phyloP scores from a whole-genome alignment of 768 basidiomycete species.

The Kwoniella sp. region DNA sequence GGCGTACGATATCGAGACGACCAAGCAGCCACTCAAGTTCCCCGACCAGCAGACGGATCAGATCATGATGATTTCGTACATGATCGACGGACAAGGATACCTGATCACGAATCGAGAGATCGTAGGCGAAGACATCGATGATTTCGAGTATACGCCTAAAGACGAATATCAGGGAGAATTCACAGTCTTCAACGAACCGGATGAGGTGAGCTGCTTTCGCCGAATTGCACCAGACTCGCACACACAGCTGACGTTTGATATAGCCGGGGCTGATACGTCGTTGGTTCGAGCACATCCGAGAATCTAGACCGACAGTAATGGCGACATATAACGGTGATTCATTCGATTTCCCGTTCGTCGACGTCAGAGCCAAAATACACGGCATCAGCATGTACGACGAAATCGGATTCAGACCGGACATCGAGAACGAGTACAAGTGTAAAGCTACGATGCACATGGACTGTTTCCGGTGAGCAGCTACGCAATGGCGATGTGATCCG shows the following conservation, averaged over 20 bases:
- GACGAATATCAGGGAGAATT: constrained; percentile 98
- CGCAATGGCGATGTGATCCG: not conserved
- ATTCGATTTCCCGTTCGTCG: constrained; percentile 98
- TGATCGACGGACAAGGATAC: constrained; percentile 92
- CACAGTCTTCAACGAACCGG: constrained; percentile 87
- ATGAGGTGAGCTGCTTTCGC: constrained; percentile 69
- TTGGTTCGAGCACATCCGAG: constrained; percentile 92
- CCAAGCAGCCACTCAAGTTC: constrained; percentile 99
- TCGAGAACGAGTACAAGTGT: constrained; percentile 93
- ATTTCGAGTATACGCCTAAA: constrained; percentile 98
- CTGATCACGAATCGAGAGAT: constrained; percentile 98
- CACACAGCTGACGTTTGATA: not conserved
- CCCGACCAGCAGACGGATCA: constrained; percentile 94
- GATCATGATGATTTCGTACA: constrained; percentile 99
- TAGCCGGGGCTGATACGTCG: constrained; percentile 78
- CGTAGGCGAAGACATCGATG: constrained; percentile 93
- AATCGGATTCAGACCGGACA: constrained; percentile 87
- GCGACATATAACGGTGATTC: constrained; percentile 99
- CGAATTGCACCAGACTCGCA: not conserved
- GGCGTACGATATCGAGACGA: constrained; percentile 99
- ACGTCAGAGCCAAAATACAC: constrained; percentile 77
- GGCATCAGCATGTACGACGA: constrained; percentile 97
- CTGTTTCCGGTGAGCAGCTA: constrained; percentile 71
- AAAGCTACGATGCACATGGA: constrained; percentile 96
- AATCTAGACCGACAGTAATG: constrained; percentile 92